A percentile compares a stretch with the other conserved stretches of the same genome.
These are phyloP conservation scores for Carex parvula DNA, from an alignment of 176 grass and related monocot species.

Conservation along the genomic window DNA sequence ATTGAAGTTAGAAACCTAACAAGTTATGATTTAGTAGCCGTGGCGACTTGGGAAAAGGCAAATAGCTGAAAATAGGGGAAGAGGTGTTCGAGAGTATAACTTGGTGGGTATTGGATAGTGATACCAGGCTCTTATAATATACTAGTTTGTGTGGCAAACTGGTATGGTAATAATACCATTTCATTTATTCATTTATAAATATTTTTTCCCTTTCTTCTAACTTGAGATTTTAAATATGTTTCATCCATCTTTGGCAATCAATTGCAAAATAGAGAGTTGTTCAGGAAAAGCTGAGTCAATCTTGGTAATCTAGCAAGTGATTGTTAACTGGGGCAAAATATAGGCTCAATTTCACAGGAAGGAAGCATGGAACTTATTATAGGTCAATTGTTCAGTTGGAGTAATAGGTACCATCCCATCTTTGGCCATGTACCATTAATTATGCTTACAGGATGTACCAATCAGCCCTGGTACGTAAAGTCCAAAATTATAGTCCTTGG, in stretches of 20 bases:
- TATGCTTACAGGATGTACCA: neutral
- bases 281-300: neutral
- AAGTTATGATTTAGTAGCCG: neutral
- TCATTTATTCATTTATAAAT: neutral
- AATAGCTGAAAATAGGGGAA: neutral
- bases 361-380: neutral
- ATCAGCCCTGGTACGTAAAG: neutral
- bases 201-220: neutral
- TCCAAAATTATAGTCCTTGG: neutral
- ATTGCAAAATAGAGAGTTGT: neutral
- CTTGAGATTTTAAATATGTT: neutral
- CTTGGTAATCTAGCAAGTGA: slow-evolving; percentile 1
- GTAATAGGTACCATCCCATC: neutral
- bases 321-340: neutral
- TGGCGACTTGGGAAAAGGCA: neutral
- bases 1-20: neutral
- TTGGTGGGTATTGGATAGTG: neutral
- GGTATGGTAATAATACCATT: neutral
- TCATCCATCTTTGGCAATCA: neutral
- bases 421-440: neutral
- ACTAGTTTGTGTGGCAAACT: neutral
- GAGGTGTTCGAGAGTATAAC: neutral
- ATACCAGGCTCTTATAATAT: neutral
- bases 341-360: neutral
- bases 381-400: neutral